These are phyloP conservation scores for Pichia californica DNA, from an alignment of 805 yeast species.

Conservation along the genomic window DNA sequence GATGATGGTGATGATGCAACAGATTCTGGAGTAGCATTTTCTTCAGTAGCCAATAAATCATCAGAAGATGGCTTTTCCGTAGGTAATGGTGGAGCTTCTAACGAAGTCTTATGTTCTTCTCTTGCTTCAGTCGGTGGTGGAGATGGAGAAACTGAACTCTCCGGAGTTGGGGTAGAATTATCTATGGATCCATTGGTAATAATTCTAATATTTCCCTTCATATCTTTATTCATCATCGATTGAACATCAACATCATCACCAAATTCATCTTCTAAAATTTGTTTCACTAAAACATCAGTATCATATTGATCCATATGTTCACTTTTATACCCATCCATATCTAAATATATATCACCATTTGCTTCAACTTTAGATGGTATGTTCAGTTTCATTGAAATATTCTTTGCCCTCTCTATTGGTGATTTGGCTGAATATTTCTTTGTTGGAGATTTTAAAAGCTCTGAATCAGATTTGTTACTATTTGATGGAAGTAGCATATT, in stretches of 20 bases:
- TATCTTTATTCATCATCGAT: slow-evolving; percentile 47
- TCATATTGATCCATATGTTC: slow-evolving; percentile 69
- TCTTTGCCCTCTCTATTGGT: slow-evolving; percentile 48
- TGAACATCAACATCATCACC: slow-evolving; percentile 44
- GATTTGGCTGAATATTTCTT: slow-evolving; percentile 9
- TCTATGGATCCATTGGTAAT: slow-evolving; percentile 5
- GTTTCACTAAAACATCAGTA: slow-evolving; percentile 69
- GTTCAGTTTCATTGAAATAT: slow-evolving; percentile 60
- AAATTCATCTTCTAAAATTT: slow-evolving; percentile 71
- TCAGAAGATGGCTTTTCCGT: too few species aligned
- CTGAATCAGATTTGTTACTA: background rate
- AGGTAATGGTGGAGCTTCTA: too few species aligned
- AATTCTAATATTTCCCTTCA: slow-evolving; percentile 63
- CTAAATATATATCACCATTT: slow-evolving; percentile 84
- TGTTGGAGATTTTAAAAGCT: background rate
- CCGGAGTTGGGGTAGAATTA: background rate
- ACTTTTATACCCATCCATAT: slow-evolving; percentile 94
- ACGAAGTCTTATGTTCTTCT: too few species aligned
- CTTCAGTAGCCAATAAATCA: too few species aligned
- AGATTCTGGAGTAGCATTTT: too few species aligned
- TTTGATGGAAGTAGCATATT: background rate
- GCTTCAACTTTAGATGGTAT: slow-evolving; percentile 84
- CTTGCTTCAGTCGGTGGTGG: background rate
- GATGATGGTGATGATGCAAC: too few species aligned
- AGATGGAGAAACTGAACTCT: too few species aligned